Conservation (phyloP, 2,329 filamentous ascomycete species). For the Diaporthe aspalathi region DNA sequence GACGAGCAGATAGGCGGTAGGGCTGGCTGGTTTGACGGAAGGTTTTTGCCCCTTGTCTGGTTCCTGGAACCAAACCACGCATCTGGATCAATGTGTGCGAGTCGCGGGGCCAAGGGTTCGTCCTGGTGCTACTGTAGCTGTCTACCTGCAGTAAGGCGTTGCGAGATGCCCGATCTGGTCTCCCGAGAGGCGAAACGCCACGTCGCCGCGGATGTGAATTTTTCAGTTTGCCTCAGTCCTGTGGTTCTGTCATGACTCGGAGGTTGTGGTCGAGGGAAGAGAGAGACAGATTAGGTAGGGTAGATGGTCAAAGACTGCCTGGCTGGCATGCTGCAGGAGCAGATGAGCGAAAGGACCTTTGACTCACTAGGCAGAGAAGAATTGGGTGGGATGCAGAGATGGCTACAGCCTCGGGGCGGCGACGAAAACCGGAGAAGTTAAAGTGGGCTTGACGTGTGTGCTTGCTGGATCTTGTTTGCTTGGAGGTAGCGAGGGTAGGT, state of each 20-base stretch:
- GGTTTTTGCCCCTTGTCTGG: neutral
- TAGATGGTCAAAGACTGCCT: neutral
- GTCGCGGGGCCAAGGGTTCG: slow-evolving; percentile 1
- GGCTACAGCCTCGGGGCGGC: slow-evolving; percentile 13
- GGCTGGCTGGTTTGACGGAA: slow-evolving; percentile 7
- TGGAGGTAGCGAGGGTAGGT: slow-evolving; percentile 13
- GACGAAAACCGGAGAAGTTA: slow-evolving; percentile 19
- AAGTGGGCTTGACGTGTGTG: slow-evolving; percentile 18
- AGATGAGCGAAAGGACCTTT: too few relatives aligned
- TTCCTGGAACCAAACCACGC: slow-evolving; percentile 26
- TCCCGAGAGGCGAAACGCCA: slow-evolving; percentile 26
- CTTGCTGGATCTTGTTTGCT: neutral
- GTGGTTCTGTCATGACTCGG: slow-evolving; percentile 8
- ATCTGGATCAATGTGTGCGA: slow-evolving; percentile 15
- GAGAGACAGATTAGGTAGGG: too few relatives aligned
- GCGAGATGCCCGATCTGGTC: neutral
- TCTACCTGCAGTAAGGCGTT: neutral
- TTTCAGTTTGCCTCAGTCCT: neutral
- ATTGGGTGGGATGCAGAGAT: neutral
- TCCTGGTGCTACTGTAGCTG: slow-evolving; percentile 28
- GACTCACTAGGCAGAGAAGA: neutral
- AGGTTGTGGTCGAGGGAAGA: neutral
- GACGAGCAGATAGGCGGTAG: too few relatives aligned
- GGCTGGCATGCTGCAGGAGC: neutral
- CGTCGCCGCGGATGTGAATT: neutral